Evolutionary conservation across 148 eudicot species (phyloP), one percentile per base, ranked within the genome.

Genomic region (Silene conica): DNA sequence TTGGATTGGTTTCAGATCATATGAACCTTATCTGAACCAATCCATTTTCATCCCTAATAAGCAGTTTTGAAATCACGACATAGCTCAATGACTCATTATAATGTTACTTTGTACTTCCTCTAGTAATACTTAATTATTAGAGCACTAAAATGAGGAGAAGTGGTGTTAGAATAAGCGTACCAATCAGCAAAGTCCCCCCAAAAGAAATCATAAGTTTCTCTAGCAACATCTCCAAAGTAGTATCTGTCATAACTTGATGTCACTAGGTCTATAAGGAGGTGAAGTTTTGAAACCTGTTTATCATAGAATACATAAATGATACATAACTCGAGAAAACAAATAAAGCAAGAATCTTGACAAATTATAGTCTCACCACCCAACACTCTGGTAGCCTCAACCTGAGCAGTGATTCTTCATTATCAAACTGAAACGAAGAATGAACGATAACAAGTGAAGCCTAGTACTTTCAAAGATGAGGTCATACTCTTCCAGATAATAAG

Each of bases 111-210:
- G 18, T 21, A 41, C 54, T 43, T 20, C 26, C 26, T 43, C 16
- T 11, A 41, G 70, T 67, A 43, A 67, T 11, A 50, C 14, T n/a
- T 22, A 25, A 18, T 52, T 67, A 13, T 31, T 23, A 18, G 63
- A 59, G 7, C 55, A 38, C 9, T 26, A 14, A 41, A 63, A 67
- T 25, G 41, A 56, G 4, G 41, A 56, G 4, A 58, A 63, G 66
- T 48, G 43, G 23, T 73, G 9, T 21, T 18, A 77, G 48, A 71
- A 67, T 18, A 70, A 70, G 57, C 82, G 65, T 88, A 95, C 99
- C 99, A 95, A 74, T 95, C 99, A 73, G 99, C 99, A 85, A 92
- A 95, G 84, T 95, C 99, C 50, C 90, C 85, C 99, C 97, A 92
- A 74, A 96, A 92, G 87, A 96, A 92, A 82, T 90, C 95, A 78